Evolutionary conservation across 371 early-diverging fungal species (phyloP), one percentile per base, ranked within the genome.

Genomic region (Syncephalastrum sp.): DNA sequence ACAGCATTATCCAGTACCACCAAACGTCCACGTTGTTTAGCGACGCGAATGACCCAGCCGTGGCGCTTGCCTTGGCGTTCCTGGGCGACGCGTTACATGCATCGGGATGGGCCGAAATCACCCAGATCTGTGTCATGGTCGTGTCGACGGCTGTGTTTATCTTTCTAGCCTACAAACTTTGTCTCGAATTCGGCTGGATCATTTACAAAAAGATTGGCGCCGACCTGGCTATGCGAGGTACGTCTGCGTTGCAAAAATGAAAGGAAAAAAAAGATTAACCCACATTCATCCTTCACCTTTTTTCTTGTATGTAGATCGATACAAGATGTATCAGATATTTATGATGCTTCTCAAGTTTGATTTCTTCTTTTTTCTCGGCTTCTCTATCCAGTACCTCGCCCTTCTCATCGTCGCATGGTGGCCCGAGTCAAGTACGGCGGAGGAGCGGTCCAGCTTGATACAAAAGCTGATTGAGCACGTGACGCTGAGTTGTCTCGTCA

Each of bases 171-270:
- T 79, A 75, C 50, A 79, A 79, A 43, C 53, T 79, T 1, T 79
- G 75, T 55, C 60, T 77, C 3, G 77, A 77, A 50, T 77, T 77
- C 63, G 77, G 77, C 29, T 96, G 95, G 95, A 89, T 87, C 64
- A 91, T 96, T 38, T 96, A 93, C 75, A 94, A 94, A 70, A 86
- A 90, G 71, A 92, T 96, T 67, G 96, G 96, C 3, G 94, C 96
- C 5, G 94, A 95, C 68, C 79, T 93, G 52, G 73, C 79, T 29
- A 93, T 93, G 83, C 77, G 91, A 73, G 81, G 92, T 92, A 21
- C 21, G 21, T 21, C 21, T 21, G 21, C 21, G 21, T 21, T 21
- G 21, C 21, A 21, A 21, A 21, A 21, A 21, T 21, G 21, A 21
- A 21, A 21, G 21, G 2, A 21, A 21, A 21, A 21, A 21, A 21